Percentiles rank a stretch among this genome's conserved stretches.
Evolutionary conservation across 2,329 filamentous ascomycete genomes (phyloP).

Genomic region (Westerdykella sp.): DNA sequence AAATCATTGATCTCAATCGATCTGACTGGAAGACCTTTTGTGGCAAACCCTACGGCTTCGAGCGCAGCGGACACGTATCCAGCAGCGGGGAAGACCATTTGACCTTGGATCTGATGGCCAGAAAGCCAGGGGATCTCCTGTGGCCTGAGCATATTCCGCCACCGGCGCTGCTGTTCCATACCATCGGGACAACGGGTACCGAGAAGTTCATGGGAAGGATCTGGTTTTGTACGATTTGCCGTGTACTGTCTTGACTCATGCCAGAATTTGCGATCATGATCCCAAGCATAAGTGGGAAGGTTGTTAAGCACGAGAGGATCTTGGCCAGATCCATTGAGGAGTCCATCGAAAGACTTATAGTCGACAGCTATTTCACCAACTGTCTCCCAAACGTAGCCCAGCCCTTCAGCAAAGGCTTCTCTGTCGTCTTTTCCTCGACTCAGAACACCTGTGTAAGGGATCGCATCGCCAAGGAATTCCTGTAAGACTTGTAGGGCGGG

Average conservation of each 20-base stretch:
- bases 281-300: slow-evolving; percentile 23
- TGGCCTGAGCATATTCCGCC: slow-evolving; percentile 9
- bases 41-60: slow-evolving; percentile 9
- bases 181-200: neutral
- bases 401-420: slow-evolving; percentile 10
- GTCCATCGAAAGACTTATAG: slow-evolving; percentile 6
- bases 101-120: slow-evolving; percentile 15
- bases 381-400: slow-evolving; percentile 11
- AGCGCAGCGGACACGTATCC: slow-evolving; percentile 41
- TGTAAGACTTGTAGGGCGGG: slow-evolving; percentile 13
- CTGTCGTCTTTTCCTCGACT: slow-evolving; percentile 15
- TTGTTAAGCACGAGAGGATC: slow-evolving; percentile 2
- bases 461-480: slow-evolving; percentile 13
- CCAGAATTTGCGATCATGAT: slow-evolving; percentile 14
- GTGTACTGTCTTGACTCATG: slow-evolving; percentile 4
- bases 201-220: slow-evolving; percentile 3
- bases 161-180: slow-evolving; percentile 1
- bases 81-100: slow-evolving; percentile 42
- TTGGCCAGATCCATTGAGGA: slow-evolving; percentile 7
- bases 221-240: neutral
- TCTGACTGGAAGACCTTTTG: neutral
- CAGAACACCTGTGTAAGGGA: slow-evolving; percentile 12
- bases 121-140: slow-evolving; percentile 13
- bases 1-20: slow-evolving; percentile 7
- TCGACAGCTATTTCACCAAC: slow-evolving; percentile 17